These are phyloP conservation scores for Colletotrichum sp. DNA, from an alignment of 2,329 filamentous ascomycete genomes.

Conservation along the genomic window DNA sequence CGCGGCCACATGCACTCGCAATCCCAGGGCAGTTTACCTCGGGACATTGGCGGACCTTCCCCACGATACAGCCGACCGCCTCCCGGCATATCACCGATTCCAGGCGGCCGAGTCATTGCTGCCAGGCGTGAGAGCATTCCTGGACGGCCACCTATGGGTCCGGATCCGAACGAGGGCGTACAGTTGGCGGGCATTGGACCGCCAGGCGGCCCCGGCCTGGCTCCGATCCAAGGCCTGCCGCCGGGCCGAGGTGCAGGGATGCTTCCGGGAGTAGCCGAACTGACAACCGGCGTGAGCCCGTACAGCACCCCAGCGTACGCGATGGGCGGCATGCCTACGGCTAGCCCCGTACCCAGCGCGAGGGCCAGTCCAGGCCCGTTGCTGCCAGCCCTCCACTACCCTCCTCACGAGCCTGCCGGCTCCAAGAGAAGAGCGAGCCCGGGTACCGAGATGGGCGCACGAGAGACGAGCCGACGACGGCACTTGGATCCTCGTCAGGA, in stretches of 20 bases:
- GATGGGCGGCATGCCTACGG: slow-evolving; percentile 39
- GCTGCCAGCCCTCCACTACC: slow-evolving; percentile 39
- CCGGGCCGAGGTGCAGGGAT: slow-evolving; percentile 46
- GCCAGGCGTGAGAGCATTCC: slow-evolving; percentile 47
- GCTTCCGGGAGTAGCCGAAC: slow-evolving; percentile 66
- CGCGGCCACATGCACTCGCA: slow-evolving; percentile 44
- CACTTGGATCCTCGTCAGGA: slow-evolving; percentile 24
- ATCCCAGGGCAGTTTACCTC: slow-evolving; percentile 50
- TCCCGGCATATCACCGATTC: slow-evolving; percentile 32
- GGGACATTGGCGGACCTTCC: slow-evolving; percentile 47
- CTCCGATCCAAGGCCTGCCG: slow-evolving; percentile 56
- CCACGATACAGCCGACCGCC: slow-evolving; percentile 46
- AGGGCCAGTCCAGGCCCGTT: slow-evolving; percentile 48
- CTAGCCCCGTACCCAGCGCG: slow-evolving; percentile 41
- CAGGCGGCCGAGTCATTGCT: slow-evolving; percentile 39
- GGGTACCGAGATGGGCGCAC: slow-evolving; percentile 39
- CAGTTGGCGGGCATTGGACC: slow-evolving; percentile 31
- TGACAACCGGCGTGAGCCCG: slow-evolving; percentile 67
- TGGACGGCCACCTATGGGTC: slow-evolving; percentile 33
- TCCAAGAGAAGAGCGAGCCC: slow-evolving; percentile 60
- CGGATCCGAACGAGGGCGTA: slow-evolving; percentile 36
- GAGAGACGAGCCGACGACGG: slow-evolving; percentile 51
- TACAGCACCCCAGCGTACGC: slow-evolving; percentile 65
- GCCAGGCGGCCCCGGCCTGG: slow-evolving; percentile 46
- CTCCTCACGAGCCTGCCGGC: slow-evolving; percentile 42